Evolutionary conservation across 1,139 yeast species (phyloP), one percentile per base, ranked within the genome.

Genomic region (Lodderomyces beijingensis): DNA sequence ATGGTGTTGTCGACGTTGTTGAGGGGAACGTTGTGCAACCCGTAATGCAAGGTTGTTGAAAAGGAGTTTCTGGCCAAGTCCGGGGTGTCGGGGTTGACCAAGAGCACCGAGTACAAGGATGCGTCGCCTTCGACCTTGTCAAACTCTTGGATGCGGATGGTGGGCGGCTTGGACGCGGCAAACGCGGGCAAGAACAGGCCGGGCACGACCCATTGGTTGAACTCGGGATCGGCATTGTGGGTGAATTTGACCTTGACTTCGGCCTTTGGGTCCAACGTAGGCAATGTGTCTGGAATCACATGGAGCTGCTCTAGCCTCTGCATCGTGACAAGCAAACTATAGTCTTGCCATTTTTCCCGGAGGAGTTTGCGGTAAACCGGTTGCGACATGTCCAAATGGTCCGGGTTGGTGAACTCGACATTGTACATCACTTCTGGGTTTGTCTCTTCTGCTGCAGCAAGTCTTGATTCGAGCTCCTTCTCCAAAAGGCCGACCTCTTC

Each of bases 71-170:
- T 68, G 27, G 59, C 65, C 37, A 86, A 54, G 49, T 89, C 88
- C 16, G 97, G 96, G 32, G 81, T 78, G 57, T 91, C 99, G 16
- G 97, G 96, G 55, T 91, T 91, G 14, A 91, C 93, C 36, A 91
- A 59, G 30, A 89, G 56, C 7, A 89, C 70, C 1, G 96, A 78
- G 59, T 87, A 91, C 36, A 77, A 61, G 28, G 58, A 62, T 34
- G 73, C 64, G 4, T 60, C 59, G 25, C 46, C 38, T 25, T 64
- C 65, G 4, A 50, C 41, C 17, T 49, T 41, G 25, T 81, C 86
- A 52, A 78, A 89, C 52, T 86, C 91, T 49, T 81, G 84, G 30
- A 91, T 66, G 51, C 76, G 70, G 36, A 91, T 63, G 16, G 77
- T 69, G 23, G 98, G 98, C 13, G 89, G 84, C 46, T 74, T 71